Base-by-base conservation (phyloP, 2,329 filamentous ascomycete species). In the Scedosporium apiospermum region DNA sequence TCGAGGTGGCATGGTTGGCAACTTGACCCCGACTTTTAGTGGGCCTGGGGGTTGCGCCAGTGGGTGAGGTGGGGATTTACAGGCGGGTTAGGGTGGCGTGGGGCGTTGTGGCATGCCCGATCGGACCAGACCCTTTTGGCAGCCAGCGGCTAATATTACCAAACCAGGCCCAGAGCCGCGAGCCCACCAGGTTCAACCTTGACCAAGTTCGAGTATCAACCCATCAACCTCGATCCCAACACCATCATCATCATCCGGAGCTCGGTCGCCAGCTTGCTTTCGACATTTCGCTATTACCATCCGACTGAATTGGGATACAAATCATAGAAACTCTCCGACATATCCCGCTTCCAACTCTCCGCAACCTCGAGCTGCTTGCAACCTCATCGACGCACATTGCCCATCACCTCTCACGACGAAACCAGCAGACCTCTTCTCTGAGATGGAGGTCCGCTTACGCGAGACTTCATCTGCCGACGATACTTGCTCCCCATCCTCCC, bases 391-490 rank as follows among this genome's bases (percentile, higher is more conserved):
- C 10, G 30, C 59, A 34, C 7, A 7, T 38, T 51, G 21, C 23
- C 44, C 44, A 21, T 26, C 41, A 30, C n/a, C 26, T 53, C 26
- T 16, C 44, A 18, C 9, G 27, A 55, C 6, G 49, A 18, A 23
- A 42, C 26, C 6, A 21, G 14, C 30, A 42, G 60, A 18, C 49
- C 27, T 61, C 49, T 51, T 41, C 18, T 61, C 60, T 61, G 60
- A 51, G 60, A 61, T 61, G 60, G 60, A 61, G 60, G 30, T 51
- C 60, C 27, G 60, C 46, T 27, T 57, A n/a, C 16, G 49, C 60
- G 30, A 57, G 16, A 41, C 60, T 61, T 23, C 42, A 30, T 30
- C 49, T 42, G 6, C 60, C 60, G 26, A 30, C 49, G 21, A 21
- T 38, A 18, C 49, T 12, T 26, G 16, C 49, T 9, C 23, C 7